Percentiles rank a stretch among this genome's conserved stretches.
Evolutionary conservation across 441 rosid genomes (phyloP).

Genomic region (Erodium chrysanthum): DNA sequence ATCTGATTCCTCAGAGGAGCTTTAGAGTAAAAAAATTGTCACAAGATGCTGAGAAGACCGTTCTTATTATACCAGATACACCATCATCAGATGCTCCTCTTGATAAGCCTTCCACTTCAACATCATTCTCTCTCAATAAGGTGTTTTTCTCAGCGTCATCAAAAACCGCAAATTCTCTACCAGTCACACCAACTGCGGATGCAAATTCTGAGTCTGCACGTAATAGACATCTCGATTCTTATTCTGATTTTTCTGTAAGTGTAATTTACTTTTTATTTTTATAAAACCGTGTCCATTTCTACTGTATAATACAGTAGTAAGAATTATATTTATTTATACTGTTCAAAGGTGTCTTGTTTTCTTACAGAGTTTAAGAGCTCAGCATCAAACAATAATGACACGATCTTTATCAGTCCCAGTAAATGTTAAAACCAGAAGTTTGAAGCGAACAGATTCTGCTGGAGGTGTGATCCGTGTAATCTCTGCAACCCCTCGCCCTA

Average conservation of each 20-base stretch:
- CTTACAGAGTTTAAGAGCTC: constrained; percentile 29
- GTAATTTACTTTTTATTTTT: not conserved
- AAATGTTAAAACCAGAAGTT: constrained; percentile 33
- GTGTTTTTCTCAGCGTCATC: constrained; percentile 25
- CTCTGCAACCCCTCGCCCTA: constrained; percentile 28
- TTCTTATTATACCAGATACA: constrained; percentile 33
- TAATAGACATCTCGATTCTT: constrained; percentile 17
- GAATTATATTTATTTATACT: too few relatives aligned
- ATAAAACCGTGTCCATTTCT: not conserved
- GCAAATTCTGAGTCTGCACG: constrained; percentile 19
- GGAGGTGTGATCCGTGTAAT: constrained; percentile 39
- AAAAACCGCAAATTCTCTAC: constrained; percentile 32
- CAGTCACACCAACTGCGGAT: constrained; percentile 29
- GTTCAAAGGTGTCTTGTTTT: constrained; percentile 1
- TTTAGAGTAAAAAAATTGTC: constrained; percentile 24
- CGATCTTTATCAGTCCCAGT: constrained; percentile 47
- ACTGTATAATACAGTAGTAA: too few relatives aligned
- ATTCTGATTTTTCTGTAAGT: constrained; percentile 23
- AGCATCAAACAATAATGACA: constrained; percentile 24
- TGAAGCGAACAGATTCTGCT: constrained; percentile 34
- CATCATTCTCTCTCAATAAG: constrained; percentile 35
- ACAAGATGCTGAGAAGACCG: constrained; percentile 34
- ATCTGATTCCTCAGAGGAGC: constrained; percentile 40
- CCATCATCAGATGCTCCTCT: constrained; percentile 27
- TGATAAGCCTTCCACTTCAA: constrained; percentile 34